Base-by-base conservation (phyloP, 768 basidiomycete species). In the Cystobasidium onofrii region DNA sequence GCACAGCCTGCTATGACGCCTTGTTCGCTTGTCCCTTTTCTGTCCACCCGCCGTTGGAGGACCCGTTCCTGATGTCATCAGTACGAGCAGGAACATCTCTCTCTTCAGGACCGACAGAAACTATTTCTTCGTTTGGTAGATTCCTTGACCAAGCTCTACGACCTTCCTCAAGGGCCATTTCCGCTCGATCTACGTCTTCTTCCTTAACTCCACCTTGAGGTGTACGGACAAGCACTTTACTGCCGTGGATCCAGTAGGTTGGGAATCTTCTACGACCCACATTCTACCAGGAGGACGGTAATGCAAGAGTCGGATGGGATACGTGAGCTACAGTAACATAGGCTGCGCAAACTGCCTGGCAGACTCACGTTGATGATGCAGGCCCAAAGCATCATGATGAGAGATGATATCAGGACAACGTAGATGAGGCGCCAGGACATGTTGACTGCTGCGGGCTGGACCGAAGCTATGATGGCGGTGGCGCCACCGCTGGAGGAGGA, bases 331-430 rank as follows among this genome's bases (percentile, higher is more conserved):
- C n/a, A n/a, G n/a, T n/a, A n/a, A n/a, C n/a, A n/a, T n/a, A n/a
- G n/a, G n/a, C n/a, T n/a, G n/a, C n/a, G n/a, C n/a, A n/a, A n/a
- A n/a, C n/a, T n/a, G n/a, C n/a, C n/a, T n/a, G n/a, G n/a, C n/a
- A n/a, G 6, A 46, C 69, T 71, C 54, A 71, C 69, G 41, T 74
- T 74, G 73, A 74, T 74, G n/a, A 74, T 57, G 15, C 31, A 36
- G 10, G 64, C 73, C 73, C 73, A 74, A 9, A 25, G 64, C 1
- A 41, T 44, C 46, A 74, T 54, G 6, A 67, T n/a, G n/a, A 67
- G 33, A 2, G 50, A 33, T 1, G 64, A 55, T 1, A 64, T 64
- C n/a, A 74, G 23, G 1, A 74, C 63, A 31, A 74, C 36, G n/a
- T 44, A 64, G 39, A 73, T 44, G 44, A 46, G 55, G 3, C 62